Base-by-base conservation (phyloP, 2,329 filamentous ascomycete genomes). In the Colletotrichum tanaceti region DNA sequence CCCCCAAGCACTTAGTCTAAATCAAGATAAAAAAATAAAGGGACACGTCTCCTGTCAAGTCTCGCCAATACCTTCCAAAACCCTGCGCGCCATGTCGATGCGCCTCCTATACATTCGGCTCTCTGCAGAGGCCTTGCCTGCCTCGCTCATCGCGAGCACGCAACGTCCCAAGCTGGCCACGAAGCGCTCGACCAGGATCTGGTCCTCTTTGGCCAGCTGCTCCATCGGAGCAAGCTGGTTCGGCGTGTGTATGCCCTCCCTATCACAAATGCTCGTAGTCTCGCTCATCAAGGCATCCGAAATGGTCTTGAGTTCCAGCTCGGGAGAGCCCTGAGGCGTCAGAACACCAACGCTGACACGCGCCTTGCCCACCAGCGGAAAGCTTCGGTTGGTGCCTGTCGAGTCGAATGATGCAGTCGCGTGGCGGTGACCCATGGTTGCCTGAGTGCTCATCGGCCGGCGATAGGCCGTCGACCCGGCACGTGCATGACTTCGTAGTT, bases 61-160 rank as follows among this genome's bases (percentile, higher is more conserved):
- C 57, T 58, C 84, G 71, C 90, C 85, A 68, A 89, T 81, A 5
- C 92, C 93, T 72, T 95, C 92, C 38, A 97, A 82, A 4, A 93
- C 86, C 60, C 87, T 85, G 68, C 90, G 88, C 5, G 93, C 94
- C 60, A 89, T 87, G 72, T 97, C 93, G 58, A 97, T 85, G 72
- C 91, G 85, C 71, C 91, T 83, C 68, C 93, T 84, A 77, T 92
- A 89, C 68, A 90, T 83, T 63, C 89, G 84, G 58, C 85, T 86
- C 72, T 92, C 87, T 70, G 87, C 79, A 73, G 84, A 84, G 66
- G 85, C 79, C 71, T 80, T 80, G 71, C 87, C 82, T 59, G 83
- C 79, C 79, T 91, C 83, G 66, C 86, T 82, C 70, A 91, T 73
- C 38, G 84, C 86, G 10, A 90, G 76, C 1, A 90, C 87, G 67